A percentile compares a stretch with the other conserved stretches of the same genome.
phyloP scores from a whole-genome alignment of 345 rosid species.

The Passiflora organensis region DNA sequence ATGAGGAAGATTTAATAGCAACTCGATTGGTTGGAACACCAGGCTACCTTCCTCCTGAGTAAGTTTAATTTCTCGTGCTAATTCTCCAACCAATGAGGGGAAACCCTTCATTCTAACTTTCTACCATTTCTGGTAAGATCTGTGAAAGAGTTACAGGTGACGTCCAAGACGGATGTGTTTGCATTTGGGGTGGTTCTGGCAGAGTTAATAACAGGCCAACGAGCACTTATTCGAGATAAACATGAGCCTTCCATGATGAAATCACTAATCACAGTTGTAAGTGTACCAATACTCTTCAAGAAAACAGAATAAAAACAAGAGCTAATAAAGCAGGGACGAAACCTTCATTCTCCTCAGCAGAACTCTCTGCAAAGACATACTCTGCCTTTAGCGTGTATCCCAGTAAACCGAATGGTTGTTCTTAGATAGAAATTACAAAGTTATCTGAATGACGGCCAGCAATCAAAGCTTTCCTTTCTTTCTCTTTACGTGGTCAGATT shows the following conservation, averaged over 20 bases:
- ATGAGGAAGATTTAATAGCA: conserved; percentile 48
- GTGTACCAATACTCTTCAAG: conserved; percentile 6
- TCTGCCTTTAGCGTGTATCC: no score
- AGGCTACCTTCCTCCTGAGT: conserved; percentile 72
- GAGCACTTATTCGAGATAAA: conserved; percentile 48
- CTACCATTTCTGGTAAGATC: conserved; percentile 36
- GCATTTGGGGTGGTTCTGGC: conserved; percentile 64
- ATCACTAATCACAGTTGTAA: conserved; percentile 44
- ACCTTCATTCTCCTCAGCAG: no score
- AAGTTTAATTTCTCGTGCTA: conserved; percentile 3
- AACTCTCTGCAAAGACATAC: no score
- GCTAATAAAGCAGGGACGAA: not conserved
- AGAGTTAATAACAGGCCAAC: conserved; percentile 61
- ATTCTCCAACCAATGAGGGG: no score
- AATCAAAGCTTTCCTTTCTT: not conserved
- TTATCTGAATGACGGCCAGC: no score
- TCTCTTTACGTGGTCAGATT: conserved; percentile 22
- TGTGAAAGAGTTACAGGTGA: conserved; percentile 61
- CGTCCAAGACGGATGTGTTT: conserved; percentile 56
- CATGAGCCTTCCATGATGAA: conserved; percentile 41
- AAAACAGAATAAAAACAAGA: not conserved
- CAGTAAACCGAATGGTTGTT: no score
- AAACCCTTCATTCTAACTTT: no score
- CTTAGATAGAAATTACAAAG: no score
- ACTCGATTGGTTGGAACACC: conserved; percentile 64